Percentiles rank a stretch among this genome's conserved stretches.
phyloP scores from a whole-genome alignment of 2,329 filamentous ascomycete species.

The Zarea fungicola region DNA sequence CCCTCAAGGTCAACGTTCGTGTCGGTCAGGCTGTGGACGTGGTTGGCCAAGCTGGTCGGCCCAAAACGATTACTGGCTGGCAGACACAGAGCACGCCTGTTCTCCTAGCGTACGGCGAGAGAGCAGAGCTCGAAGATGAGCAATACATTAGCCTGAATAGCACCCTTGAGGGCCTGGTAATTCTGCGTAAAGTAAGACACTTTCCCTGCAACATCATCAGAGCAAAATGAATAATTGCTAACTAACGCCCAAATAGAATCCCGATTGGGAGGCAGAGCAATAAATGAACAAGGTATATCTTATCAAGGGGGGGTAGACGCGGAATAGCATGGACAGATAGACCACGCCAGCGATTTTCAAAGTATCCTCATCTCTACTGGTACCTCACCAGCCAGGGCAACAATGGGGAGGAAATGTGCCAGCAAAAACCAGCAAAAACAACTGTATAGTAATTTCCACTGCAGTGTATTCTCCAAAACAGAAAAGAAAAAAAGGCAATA shows the following conservation, averaged over 20 bases:
- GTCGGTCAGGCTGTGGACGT: constrained; percentile 98
- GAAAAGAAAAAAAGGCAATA: neutral
- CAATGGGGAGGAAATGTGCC: neutral
- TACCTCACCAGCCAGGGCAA: too few relatives aligned
- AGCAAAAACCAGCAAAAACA: neutral
- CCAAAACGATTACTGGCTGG: constrained; percentile 99
- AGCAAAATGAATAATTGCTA: too few relatives aligned
- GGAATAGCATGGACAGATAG: too few relatives aligned
- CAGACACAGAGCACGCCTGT: constrained; percentile 99
- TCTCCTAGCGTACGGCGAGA: constrained; percentile 86
- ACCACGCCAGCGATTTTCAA: too few relatives aligned
- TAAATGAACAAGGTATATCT: constrained; percentile 17
- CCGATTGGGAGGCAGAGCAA: constrained; percentile 36
- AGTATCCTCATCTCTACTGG: too few relatives aligned
- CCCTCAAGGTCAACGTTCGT: constrained; percentile 89
- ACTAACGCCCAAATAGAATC: constrained; percentile 26
- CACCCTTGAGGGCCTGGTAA: constrained; percentile 90
- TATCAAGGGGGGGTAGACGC: neutral
- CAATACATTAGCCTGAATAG: constrained; percentile 90
- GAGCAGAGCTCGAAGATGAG: constrained; percentile 95
- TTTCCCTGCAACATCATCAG: too few relatives aligned
- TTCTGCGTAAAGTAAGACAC: constrained; percentile 84
- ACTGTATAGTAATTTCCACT: constrained; percentile 31
- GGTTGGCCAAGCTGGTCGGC: constrained; percentile 90
- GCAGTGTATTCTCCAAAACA: constrained; percentile 10